A percentile compares a stretch with the other conserved stretches of the same genome.
Evolutionary conservation across 805 yeast species (phyloP).

Genomic region (Starmerella roubikii): DNA sequence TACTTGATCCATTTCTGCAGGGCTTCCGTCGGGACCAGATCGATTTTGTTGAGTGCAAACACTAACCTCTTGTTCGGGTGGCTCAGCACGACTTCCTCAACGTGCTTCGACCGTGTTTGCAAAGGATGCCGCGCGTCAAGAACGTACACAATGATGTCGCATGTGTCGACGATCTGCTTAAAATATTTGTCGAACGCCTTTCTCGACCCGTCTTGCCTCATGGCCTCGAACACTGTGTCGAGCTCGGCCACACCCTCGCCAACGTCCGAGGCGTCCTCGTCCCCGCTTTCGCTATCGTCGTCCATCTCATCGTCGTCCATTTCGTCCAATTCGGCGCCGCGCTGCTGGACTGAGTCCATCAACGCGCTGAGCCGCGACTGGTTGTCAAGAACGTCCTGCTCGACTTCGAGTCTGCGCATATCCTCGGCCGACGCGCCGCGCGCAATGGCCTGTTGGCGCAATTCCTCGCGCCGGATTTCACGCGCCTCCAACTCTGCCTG

Average conservation of each 20-base stretch:
- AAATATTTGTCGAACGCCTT: constrained; percentile 90
- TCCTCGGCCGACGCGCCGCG: constrained; percentile 29
- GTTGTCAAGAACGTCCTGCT: constrained; percentile 28
- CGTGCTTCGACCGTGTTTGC: constrained; percentile 78
- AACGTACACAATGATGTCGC: constrained; percentile 87
- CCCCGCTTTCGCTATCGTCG: constrained; percentile 31
- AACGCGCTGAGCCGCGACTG: constrained; percentile 63
- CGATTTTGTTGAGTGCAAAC: constrained; percentile 79
- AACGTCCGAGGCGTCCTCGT: constrained; percentile 28
- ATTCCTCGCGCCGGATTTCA: constrained; percentile 28
- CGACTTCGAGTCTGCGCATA: constrained; percentile 29
- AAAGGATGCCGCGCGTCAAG: constrained; percentile 96
- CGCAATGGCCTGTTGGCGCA: constrained; percentile 25
- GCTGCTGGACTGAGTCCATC: constrained; percentile 77
- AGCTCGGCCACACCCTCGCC: constrained; percentile 28
- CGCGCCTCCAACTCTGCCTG: constrained; percentile 31
- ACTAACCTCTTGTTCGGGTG: constrained; percentile 73
- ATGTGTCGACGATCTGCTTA: constrained; percentile 80
- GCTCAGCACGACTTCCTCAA: constrained; percentile 77
- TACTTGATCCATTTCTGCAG: constrained; percentile 73
- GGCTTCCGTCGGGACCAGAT: constrained; percentile 74
- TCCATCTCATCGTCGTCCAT: constrained; percentile 31
- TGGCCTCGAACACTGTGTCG: constrained; percentile 31
- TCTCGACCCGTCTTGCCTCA: constrained; percentile 29
- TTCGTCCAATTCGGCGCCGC: constrained; percentile 59